Evolutionary conservation across 306 rosid species (phyloP).

Genomic region (Pachyrhizus erosus): DNA sequence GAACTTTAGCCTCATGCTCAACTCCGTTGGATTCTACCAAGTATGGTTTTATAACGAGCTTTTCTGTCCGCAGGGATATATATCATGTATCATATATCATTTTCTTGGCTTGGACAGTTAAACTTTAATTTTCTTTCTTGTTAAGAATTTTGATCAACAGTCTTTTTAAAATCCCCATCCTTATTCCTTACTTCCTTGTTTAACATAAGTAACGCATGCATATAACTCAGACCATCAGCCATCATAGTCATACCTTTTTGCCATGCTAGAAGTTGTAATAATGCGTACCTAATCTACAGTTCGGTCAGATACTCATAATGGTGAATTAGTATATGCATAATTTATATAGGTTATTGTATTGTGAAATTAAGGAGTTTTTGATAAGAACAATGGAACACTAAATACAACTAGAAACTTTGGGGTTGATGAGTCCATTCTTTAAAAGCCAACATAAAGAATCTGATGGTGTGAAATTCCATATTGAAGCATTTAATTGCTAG

Average conservation of each 20-base stretch:
- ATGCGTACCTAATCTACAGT: background rate
- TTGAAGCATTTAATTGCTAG: constrained; percentile 24
- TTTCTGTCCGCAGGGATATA: background rate
- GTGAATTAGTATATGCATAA: background rate
- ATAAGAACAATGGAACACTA: background rate
- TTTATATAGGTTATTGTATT: background rate
- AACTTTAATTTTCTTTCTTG: background rate
- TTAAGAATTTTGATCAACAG: background rate
- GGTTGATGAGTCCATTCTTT: background rate
- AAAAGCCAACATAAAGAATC: background rate
- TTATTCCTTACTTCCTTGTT: constrained; percentile 14
- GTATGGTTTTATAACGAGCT: constrained; percentile 42
- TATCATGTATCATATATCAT: background rate
- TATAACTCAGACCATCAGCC: background rate
- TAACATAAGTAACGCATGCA: background rate
- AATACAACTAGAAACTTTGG: background rate
- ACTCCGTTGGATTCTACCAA: constrained; percentile 94
- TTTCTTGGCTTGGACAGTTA: background rate
- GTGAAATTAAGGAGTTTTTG: background rate
- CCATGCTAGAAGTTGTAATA: background rate
- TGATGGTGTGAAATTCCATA: background rate
- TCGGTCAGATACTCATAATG: background rate
- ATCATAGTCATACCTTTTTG: constrained; percentile 14
- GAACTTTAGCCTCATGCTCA: constrained; percentile 97
- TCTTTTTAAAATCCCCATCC: constrained; percentile 2